These are phyloP conservation scores for Botrytis medusae DNA, from an alignment of 2,329 filamentous ascomycete genomes.

Conservation along the genomic window DNA sequence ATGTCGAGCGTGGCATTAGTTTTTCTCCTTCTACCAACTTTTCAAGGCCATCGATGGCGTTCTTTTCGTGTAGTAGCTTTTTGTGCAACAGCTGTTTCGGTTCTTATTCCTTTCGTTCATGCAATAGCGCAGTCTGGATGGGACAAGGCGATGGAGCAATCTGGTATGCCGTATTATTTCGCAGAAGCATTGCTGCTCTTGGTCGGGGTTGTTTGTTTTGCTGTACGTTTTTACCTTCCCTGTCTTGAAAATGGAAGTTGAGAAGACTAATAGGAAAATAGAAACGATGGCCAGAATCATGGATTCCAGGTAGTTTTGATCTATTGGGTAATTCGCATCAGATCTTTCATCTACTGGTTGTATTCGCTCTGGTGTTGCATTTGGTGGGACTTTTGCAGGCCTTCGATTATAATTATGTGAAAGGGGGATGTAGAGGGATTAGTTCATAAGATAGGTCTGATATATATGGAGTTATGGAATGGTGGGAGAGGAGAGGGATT, in stretches of 20 bases:
- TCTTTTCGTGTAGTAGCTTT: conserved; percentile 29
- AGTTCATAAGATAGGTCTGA: background rate
- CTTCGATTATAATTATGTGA: conserved; percentile 19
- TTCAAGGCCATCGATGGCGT: conserved; percentile 31
- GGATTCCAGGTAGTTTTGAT: conserved; percentile 31
- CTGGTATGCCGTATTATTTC: conserved; percentile 31
- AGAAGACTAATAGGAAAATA: conserved; percentile 11
- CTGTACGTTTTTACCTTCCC: conserved; percentile 1
- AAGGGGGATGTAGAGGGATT: background rate
- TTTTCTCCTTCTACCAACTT: conserved; percentile 34
- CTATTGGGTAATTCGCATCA: conserved; percentile 31
- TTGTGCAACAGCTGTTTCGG: conserved; percentile 29
- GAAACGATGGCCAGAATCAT: conserved; percentile 29
- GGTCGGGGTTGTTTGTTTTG: conserved; percentile 25
- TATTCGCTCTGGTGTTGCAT: conserved; percentile 25
- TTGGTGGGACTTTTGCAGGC: conserved; percentile 15
- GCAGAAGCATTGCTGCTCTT: conserved; percentile 25
- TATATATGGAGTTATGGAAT: background rate
- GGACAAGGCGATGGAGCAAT: conserved; percentile 23
- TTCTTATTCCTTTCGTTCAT: conserved; percentile 30
- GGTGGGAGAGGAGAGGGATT: too few relatives aligned
- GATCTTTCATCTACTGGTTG: conserved; percentile 33
- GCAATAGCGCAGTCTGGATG: conserved; percentile 26
- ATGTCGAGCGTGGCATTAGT: conserved; percentile 41
- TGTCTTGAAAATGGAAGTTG: background rate